Evolutionary conservation across 805 yeast species (phyloP).

Genomic region (Maudiozyma barnettii): DNA sequence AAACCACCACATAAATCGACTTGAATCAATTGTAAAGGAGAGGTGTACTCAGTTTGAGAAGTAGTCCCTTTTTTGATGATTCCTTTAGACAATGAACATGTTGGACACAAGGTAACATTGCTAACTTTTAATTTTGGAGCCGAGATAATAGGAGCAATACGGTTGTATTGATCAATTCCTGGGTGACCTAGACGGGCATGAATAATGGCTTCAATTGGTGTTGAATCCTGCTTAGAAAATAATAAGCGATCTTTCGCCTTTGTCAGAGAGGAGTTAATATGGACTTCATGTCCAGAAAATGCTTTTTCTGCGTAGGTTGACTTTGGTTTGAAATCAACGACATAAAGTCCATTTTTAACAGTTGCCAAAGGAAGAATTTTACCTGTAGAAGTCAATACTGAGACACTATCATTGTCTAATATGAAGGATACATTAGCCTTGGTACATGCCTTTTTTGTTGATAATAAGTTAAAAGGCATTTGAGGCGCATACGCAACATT

Average conservation of each 20-base stretch:
- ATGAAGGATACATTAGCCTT: background rate
- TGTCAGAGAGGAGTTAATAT: background rate
- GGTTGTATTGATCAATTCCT: background rate
- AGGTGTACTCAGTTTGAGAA: background rate
- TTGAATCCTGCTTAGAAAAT: background rate
- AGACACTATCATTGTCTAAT: background rate
- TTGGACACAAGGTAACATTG: background rate
- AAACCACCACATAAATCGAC: constrained; percentile 5
- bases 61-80: constrained; percentile 7
- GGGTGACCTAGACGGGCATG: constrained; percentile 3
- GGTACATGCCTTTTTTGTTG: background rate
- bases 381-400: background rate
- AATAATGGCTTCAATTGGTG: background rate
- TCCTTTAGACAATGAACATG: constrained; percentile 3
- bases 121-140: background rate
- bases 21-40: constrained; percentile 4
- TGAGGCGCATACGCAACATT: constrained; percentile 3
- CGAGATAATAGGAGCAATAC: background rate
- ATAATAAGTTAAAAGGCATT: constrained; percentile 1
- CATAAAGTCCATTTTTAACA: constrained; percentile 7
- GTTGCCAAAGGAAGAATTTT: background rate
- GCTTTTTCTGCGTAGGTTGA: background rate
- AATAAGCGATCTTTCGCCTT: background rate
- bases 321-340: background rate
- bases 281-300: background rate